Conservation (phyloP, 1,139 yeast genomes). For the Taphrina flavorubra region DNA sequence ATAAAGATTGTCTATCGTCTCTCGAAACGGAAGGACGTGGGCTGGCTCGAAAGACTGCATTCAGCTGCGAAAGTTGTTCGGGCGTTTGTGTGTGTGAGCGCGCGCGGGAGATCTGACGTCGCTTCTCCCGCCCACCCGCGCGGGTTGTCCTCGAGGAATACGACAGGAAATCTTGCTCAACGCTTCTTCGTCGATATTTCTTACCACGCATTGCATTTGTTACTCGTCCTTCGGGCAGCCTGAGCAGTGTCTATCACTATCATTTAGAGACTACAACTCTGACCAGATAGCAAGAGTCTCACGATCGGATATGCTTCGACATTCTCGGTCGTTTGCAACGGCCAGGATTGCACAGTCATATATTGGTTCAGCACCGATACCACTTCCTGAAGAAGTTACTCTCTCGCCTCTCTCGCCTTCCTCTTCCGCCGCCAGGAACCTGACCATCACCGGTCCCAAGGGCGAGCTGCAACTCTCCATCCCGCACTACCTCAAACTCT, state of each 20-base stretch:
- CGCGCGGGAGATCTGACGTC: conserved; percentile 10
- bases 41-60: background rate
- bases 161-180: background rate
- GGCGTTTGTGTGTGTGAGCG: background rate
- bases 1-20: background rate
- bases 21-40: background rate
- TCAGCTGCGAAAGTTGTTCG: background rate
- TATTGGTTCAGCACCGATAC: conserved; percentile 36
- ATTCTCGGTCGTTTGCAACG: conserved; percentile 26
- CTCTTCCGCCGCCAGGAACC: background rate
- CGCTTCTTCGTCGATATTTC: no score
- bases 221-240: no score
- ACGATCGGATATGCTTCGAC: conserved; percentile 4
- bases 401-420: conserved; percentile 12
- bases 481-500: conserved; percentile 22
- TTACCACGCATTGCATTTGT: no score
- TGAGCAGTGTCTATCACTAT: no score
- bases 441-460: conserved; percentile 23
- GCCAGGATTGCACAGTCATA: conserved; percentile 20
- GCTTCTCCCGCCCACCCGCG: background rate
- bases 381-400: conserved; percentile 33
- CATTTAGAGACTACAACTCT: no score
- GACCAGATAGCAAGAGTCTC: no score
- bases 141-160: background rate
- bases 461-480: conserved; percentile 22